These are phyloP conservation scores for Boletus pseudopeckii DNA, from an alignment of 768 basidiomycete species.

Conservation along the genomic window DNA sequence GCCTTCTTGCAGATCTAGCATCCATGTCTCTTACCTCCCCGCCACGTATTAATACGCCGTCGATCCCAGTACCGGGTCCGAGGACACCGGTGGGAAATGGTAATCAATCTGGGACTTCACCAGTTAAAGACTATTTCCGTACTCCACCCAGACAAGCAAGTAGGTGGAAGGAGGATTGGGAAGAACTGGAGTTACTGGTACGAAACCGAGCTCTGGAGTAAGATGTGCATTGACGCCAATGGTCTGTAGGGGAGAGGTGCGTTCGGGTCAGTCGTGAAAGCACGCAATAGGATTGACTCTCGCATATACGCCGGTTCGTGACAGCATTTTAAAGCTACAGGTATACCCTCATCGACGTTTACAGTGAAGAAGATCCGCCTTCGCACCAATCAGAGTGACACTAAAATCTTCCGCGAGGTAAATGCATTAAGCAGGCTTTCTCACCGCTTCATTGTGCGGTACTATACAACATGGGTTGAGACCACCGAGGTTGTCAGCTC, in stretches of 20 bases:
- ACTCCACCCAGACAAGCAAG: slow-evolving; percentile 49
- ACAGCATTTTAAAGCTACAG: background rate
- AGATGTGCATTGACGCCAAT: background rate
- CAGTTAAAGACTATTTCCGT: slow-evolving; percentile 64
- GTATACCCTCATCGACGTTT: background rate
- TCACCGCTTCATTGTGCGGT: slow-evolving; percentile 89
- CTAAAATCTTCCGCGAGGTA: slow-evolving; percentile 88
- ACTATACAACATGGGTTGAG: slow-evolving; percentile 91
- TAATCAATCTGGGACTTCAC: slow-evolving; percentile 45
- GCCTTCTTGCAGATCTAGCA: slow-evolving; percentile 56
- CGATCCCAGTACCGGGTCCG: slow-evolving; percentile 26
- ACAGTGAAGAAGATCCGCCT: slow-evolving; percentile 88
- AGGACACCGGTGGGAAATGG: slow-evolving; percentile 49
- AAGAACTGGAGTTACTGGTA: slow-evolving; percentile 84
- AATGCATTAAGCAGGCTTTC: slow-evolving; percentile 83
- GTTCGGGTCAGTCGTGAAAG: slow-evolving; percentile 94
- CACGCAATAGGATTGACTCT: slow-evolving; percentile 81
- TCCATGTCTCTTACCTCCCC: slow-evolving; percentile 35
- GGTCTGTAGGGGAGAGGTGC: slow-evolving; percentile 72
- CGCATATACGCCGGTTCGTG: slow-evolving; percentile 75
- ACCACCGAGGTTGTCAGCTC: slow-evolving; percentile 51
- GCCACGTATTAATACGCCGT: slow-evolving; percentile 11
- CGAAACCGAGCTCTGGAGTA: background rate
- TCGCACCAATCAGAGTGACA: slow-evolving; percentile 72
- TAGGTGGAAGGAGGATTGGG: slow-evolving; percentile 92